Percentiles rank a stretch among this genome's conserved stretches.
These are phyloP conservation scores for Holtermannia corniformis DNA, from an alignment of 768 basidiomycete species.

Conservation along the genomic window DNA sequence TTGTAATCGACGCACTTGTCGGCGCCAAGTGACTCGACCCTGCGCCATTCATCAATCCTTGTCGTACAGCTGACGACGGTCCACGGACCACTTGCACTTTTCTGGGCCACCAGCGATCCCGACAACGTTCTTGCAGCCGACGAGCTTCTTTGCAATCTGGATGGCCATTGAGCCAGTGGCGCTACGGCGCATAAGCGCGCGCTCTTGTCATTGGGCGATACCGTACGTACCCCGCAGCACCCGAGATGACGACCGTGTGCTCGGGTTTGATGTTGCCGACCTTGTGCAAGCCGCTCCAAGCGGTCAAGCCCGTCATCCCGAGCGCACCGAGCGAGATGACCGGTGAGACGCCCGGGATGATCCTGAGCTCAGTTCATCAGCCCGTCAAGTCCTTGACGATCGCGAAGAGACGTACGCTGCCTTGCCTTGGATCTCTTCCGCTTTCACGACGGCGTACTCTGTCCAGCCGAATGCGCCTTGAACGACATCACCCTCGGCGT, in stretches of 20 bases:
- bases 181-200: conserved; percentile 1
- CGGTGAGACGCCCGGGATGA: conserved; percentile 12
- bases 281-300: conserved; percentile 22
- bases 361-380: background rate
- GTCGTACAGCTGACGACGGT: background rate
- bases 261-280: conserved; percentile 25
- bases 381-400: background rate
- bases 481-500: conserved; percentile 14
- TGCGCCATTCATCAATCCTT: conserved; percentile 1
- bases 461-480: conserved; percentile 15
- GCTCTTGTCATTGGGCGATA: background rate
- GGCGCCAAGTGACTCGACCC: conserved; percentile 38
- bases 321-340: conserved; percentile 12
- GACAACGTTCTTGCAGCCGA: conserved; percentile 33
- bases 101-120: conserved; percentile 36
- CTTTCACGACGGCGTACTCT: conserved; percentile 23
- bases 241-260: conserved; percentile 28
- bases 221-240: conserved; percentile 32
- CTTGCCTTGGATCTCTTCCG: conserved; percentile 3
- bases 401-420: conserved; percentile 12
- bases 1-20: conserved; percentile 41
- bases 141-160: conserved; percentile 35
- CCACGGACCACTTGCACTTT: conserved; percentile 34
- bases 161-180: conserved; percentile 19
- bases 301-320: conserved; percentile 29